phyloP scores from a whole-genome alignment of 768 basidiomycete species.

The Auriculariales sp. region DNA sequence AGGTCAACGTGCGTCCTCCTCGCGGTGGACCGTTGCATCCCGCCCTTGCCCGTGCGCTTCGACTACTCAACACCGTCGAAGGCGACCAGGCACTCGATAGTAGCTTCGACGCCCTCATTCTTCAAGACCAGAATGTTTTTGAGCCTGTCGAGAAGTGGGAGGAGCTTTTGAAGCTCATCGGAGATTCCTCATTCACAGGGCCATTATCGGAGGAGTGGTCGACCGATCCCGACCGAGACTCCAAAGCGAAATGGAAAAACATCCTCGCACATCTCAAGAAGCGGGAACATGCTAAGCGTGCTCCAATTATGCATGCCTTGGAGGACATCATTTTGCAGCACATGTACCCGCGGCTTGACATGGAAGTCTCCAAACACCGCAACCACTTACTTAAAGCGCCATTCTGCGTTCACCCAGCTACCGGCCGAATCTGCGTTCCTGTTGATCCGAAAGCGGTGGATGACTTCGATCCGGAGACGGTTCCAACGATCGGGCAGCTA shows the following conservation, averaged over 20 bases:
- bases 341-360: conserved; percentile 91
- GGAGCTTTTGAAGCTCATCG: conserved; percentile 57
- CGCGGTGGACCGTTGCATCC: conserved; percentile 46
- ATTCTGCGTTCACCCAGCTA: conserved; percentile 93
- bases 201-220: conserved; percentile 47
- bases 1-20: conserved; percentile 51
- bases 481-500: conserved; percentile 81
- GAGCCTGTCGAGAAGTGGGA: conserved; percentile 54
- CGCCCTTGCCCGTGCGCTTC: conserved; percentile 30
- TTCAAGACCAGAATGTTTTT: conserved; percentile 81
- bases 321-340: conserved; percentile 88
- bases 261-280: conserved; percentile 18
- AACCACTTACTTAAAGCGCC: conserved; percentile 97
- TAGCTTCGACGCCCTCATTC: conserved; percentile 52
- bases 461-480: conserved; percentile 67
- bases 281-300: not conserved
- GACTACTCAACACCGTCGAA: not conserved
- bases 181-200: conserved; percentile 37
- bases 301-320: conserved; percentile 25
- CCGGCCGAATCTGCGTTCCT: conserved; percentile 90
- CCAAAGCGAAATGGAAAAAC: conserved; percentile 63
- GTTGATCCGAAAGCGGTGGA: conserved; percentile 64
- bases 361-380: conserved; percentile 92
- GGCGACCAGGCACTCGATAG: conserved; percentile 14
- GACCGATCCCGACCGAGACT: conserved; percentile 33